Base-by-base conservation (phyloP, 140 eudicot genomes). In the Bidens hawaiensis region DNA sequence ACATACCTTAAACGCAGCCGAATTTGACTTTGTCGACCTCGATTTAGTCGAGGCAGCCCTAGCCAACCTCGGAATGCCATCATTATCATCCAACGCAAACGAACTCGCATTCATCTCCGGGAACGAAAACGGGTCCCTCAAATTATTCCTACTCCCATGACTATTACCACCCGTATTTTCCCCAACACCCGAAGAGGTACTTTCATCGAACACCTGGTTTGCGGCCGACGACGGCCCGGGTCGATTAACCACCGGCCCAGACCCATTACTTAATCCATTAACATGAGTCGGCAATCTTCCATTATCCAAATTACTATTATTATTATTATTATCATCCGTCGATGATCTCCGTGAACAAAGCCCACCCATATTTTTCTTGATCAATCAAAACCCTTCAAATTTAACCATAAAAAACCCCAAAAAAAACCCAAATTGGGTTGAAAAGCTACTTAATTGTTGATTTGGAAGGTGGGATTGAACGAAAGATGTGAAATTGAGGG, bases 271-370 rank as follows among this genome's bases (percentile, higher is more conserved):
- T 22, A 68, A 22, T 23, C 88, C 95, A 58, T 93, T 90, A 38
- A 78, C 82, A 62, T 78, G 80, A 2, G 85, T 82, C 69, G 84
- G 83, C 67, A 78, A 68, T 25, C 70, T 67, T 59, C 83, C 72
- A 47, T 58, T 65, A 30, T 83, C 73, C 47, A 76, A 51, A 70
- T 69, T 51, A n/a, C n/a, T n/a, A n/a, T n/a, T 11, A 38, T 38
- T 38, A 4, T 38, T 38, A 38, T 11, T 10, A 38, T 10, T 13
- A 36, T 1, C 14, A 45, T 93, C 95, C 34, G 75, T 74, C 2
- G 87, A 88, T 69, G 99, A 77, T 74, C 94, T 88, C 73, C 83
- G 79, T 7, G 99, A 88, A 81, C 99, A 93, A 40, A 93, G 34
- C 59, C 99, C 99, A 73, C 99, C 99, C 99, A 93, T 90, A 1